phyloP scores from a whole-genome alignment of 768 basidiomycete genomes.

The Tremella mesenterica region DNA sequence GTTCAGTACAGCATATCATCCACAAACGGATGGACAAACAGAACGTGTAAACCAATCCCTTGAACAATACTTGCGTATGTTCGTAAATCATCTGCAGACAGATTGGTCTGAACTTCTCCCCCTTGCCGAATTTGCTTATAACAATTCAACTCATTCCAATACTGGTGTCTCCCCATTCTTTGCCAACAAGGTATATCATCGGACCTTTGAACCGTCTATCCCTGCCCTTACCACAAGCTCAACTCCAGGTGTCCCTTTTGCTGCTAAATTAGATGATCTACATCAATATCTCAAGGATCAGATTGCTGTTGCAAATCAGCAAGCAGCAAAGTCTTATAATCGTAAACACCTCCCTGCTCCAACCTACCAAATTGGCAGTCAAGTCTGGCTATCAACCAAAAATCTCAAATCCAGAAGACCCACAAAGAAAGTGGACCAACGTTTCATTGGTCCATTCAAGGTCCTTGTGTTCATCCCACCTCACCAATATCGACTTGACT shows the following conservation, averaged over 20 bases:
- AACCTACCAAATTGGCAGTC: slow-evolving; percentile 16
- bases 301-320: slow-evolving; percentile 22
- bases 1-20: slow-evolving; percentile 51
- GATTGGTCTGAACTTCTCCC: slow-evolving; percentile 44
- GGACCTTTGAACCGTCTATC: not conserved
- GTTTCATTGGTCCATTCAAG: slow-evolving; percentile 14
- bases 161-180: slow-evolving; percentile 44
- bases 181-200: slow-evolving; percentile 26
- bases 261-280: not conserved
- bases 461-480: slow-evolving; percentile 4
- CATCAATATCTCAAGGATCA: not conserved
- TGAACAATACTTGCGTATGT: slow-evolving; percentile 46
- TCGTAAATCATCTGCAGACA: slow-evolving; percentile 43
- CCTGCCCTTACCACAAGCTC: not conserved
- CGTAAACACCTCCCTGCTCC: slow-evolving; percentile 10
- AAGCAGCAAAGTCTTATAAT: slow-evolving; percentile 37
- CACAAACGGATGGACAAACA: no score
- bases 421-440: slow-evolving; percentile 19
- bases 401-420: slow-evolving; percentile 18
- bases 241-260: not conserved
- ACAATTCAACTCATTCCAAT: slow-evolving; percentile 37
- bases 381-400: slow-evolving; percentile 7
- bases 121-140: slow-evolving; percentile 44
- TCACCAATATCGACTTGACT: slow-evolving; percentile 7
- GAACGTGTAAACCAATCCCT: slow-evolving; percentile 47